Conservation (phyloP, 352 stramenopile species). For the Globisporangium takayamanum region DNA sequence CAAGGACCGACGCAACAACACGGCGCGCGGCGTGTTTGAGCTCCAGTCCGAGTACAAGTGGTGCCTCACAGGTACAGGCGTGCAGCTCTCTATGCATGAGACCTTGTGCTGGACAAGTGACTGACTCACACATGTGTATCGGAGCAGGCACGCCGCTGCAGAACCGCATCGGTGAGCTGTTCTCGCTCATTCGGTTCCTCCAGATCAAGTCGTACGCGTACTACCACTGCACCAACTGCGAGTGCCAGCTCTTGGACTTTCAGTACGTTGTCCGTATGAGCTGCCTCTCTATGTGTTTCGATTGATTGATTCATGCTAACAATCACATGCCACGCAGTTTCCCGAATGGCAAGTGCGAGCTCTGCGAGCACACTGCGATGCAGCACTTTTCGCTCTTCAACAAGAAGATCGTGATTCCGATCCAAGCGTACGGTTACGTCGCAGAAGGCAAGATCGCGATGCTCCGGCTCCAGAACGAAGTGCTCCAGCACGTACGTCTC, state of each 20-base stretch:
- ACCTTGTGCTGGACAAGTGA: neutral
- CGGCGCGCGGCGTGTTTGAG: slow-evolving; percentile 95
- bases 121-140: neutral
- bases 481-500: slow-evolving; percentile 76
- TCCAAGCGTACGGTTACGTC: slow-evolving; percentile 93
- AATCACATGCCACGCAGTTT: slow-evolving; percentile 52
- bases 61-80: slow-evolving; percentile 92
- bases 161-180: slow-evolving; percentile 93
- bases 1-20: slow-evolving; percentile 92
- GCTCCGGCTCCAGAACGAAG: slow-evolving; percentile 93
- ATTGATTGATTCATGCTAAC: neutral
- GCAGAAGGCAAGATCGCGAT: slow-evolving; percentile 92
- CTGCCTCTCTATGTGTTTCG: neutral
- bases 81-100: neutral
- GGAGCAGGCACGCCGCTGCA: slow-evolving; percentile 88
- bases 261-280: slow-evolving; percentile 47
- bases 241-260: slow-evolving; percentile 96
- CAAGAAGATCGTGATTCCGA: slow-evolving; percentile 97
- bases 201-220: slow-evolving; percentile 96
- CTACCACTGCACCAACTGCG: slow-evolving; percentile 95
- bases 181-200: slow-evolving; percentile 97
- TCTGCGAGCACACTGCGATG: slow-evolving; percentile 92
- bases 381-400: slow-evolving; percentile 98
- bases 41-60: slow-evolving; percentile 96
- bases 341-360: slow-evolving; percentile 77